Conservation (phyloP, 257 asterid genomes). For the Eucommia ulmoides region DNA sequence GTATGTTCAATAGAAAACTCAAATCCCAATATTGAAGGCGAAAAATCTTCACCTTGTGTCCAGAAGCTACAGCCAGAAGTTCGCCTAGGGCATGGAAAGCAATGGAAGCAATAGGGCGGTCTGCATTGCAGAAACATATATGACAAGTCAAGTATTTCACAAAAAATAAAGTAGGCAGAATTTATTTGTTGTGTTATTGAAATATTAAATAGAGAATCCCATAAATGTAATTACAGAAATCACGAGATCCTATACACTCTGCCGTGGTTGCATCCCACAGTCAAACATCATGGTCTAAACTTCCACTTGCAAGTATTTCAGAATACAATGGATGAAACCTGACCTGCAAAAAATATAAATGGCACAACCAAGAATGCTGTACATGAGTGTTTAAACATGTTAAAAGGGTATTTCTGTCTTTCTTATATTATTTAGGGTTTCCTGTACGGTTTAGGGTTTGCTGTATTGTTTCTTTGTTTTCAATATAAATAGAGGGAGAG, state of each 20-base stretch:
- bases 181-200: slow-evolving; percentile 4
- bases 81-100: slow-evolving; percentile 98
- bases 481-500: too few relatives aligned
- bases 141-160: slow-evolving; percentile 6
- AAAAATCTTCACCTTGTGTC: slow-evolving; percentile 74
- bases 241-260: slow-evolving; percentile 12
- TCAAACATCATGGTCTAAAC: slow-evolving; percentile 1
- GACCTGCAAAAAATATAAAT: slow-evolving; percentile 2
- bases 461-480: too few relatives aligned
- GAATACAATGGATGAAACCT: slow-evolving; percentile 1
- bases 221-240: slow-evolving; percentile 53
- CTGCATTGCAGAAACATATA: slow-evolving; percentile 31
- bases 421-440: too few relatives aligned
- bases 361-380: too few relatives aligned
- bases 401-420: too few relatives aligned
- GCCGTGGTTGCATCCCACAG: not conserved
- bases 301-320: slow-evolving; percentile 2
- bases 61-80: slow-evolving; percentile 93
- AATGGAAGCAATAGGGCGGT: slow-evolving; percentile 93
- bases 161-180: not conserved
- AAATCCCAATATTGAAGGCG: slow-evolving; percentile 5
- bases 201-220: slow-evolving; percentile 6
- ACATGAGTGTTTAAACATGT: too few relatives aligned
- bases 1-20: slow-evolving; percentile 11
- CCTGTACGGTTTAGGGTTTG: too few relatives aligned